Percentiles rank a stretch among this genome's conserved stretches.
Conservation (phyloP, 495 filamentous ascomycete genomes). For the Beverwykella pulmonaria region DNA sequence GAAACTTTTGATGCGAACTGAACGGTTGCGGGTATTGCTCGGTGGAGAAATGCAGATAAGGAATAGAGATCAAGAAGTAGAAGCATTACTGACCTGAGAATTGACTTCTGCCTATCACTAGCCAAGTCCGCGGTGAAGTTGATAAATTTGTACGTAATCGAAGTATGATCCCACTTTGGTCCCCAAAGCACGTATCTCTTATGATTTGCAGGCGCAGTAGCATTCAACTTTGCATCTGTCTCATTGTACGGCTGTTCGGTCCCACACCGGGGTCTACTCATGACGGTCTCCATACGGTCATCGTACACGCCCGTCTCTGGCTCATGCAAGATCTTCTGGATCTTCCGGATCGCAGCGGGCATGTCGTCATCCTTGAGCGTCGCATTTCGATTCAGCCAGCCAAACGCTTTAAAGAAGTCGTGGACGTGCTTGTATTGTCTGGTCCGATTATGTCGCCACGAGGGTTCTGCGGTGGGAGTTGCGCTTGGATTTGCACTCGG, state of each 20-base stretch:
- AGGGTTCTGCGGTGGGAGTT: slow-evolving; percentile 6
- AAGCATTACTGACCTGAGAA: slow-evolving; percentile 16
- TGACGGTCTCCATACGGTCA: slow-evolving; percentile 23
- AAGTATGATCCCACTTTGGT: slow-evolving; percentile 34
- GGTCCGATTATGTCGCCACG: slow-evolving; percentile 11
- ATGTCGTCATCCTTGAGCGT: slow-evolving; percentile 22
- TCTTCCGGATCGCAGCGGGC: slow-evolving; percentile 26
- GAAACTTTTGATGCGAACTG: no score
- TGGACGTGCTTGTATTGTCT: slow-evolving; percentile 25
- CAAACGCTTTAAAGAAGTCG: slow-evolving; percentile 29
- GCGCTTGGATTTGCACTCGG: slow-evolving; percentile 11
- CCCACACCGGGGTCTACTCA: slow-evolving; percentile 30
- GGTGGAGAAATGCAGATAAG: no score
- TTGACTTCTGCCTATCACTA: slow-evolving; percentile 12
- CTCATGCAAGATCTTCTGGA: slow-evolving; percentile 27
- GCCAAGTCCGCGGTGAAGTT: slow-evolving; percentile 27
- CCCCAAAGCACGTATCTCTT: slow-evolving; percentile 32
- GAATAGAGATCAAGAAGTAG: not conserved
- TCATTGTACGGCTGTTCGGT: slow-evolving; percentile 25
- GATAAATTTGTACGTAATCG: slow-evolving; percentile 27
- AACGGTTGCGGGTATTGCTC: no score
- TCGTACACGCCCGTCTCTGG: slow-evolving; percentile 31
- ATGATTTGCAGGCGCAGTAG: not conserved
- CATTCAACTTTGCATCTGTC: slow-evolving; percentile 12
- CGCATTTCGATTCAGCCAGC: slow-evolving; percentile 23